phyloP scores from a whole-genome alignment of 2,329 filamentous ascomycete species.

The Didymella lethalis region DNA sequence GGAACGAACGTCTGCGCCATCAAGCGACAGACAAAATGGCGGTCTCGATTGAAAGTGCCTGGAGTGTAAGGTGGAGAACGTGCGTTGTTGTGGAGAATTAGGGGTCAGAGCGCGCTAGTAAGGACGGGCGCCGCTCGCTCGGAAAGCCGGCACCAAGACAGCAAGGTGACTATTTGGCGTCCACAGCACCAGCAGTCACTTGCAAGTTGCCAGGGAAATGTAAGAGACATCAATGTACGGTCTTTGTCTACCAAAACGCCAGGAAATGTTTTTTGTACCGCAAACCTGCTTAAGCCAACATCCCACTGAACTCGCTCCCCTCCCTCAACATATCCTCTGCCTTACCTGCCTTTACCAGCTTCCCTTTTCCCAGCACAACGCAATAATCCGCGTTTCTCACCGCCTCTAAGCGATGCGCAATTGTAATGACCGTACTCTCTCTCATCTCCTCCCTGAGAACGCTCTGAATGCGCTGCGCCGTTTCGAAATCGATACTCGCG shows the following conservation, averaged over 20 bases:
- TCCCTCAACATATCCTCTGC: slow-evolving; percentile 48
- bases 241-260: slow-evolving; percentile 7
- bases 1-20: slow-evolving; percentile 30
- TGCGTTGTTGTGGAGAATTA: slow-evolving; percentile 23
- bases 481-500: slow-evolving; percentile 70
- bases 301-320: slow-evolving; percentile 44
- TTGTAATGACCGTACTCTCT: slow-evolving; percentile 69
- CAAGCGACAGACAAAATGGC: slow-evolving; percentile 23
- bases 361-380: slow-evolving; percentile 62
- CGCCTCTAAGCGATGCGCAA: slow-evolving; percentile 70
- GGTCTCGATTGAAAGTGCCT: not conserved
- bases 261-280: not conserved
- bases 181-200: not conserved
- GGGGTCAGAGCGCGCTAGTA: slow-evolving; percentile 23
- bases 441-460: slow-evolving; percentile 64
- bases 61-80: slow-evolving; percentile 24
- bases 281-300: slow-evolving; percentile 37
- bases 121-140: slow-evolving; percentile 11
- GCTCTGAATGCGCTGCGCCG: slow-evolving; percentile 63
- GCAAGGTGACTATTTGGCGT: too few species aligned
- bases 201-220: not conserved
- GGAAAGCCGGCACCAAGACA: slow-evolving; percentile 3
- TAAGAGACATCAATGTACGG: not conserved
- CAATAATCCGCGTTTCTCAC: slow-evolving; percentile 66
- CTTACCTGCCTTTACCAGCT: slow-evolving; percentile 51